Evolutionary conservation across 495 filamentous ascomycete genomes (phyloP).

Genomic region (Podospora fimiseda): DNA sequence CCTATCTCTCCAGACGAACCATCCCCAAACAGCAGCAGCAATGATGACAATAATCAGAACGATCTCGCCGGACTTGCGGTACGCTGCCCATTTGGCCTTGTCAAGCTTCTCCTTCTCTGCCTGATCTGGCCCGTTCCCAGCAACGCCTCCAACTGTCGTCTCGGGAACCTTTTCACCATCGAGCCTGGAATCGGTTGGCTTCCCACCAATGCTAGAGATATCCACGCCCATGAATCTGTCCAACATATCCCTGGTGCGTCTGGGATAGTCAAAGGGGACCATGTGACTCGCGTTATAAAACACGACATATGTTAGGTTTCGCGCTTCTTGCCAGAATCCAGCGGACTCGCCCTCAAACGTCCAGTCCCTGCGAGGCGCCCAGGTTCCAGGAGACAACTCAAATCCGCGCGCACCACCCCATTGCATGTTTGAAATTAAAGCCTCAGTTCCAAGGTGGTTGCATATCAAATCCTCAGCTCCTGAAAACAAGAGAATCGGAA

Average conservation of each 20-base stretch:
- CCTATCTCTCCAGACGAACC: slow-evolving; percentile 76
- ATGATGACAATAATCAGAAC: slow-evolving; percentile 81
- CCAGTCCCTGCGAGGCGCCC: slow-evolving; percentile 89
- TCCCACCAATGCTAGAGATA: slow-evolving; percentile 82
- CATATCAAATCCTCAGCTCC: slow-evolving; percentile 93
- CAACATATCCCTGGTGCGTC: slow-evolving; percentile 88
- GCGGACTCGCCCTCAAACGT: slow-evolving; percentile 86
- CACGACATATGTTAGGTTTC: slow-evolving; percentile 90
- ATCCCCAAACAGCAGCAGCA: slow-evolving; percentile 71
- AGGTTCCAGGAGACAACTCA: slow-evolving; percentile 80
- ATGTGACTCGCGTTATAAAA: slow-evolving; percentile 97
- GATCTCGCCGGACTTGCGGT: slow-evolving; percentile 84
- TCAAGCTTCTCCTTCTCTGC: slow-evolving; percentile 68
- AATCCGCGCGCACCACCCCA: slow-evolving; percentile 91
- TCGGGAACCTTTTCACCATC: slow-evolving; percentile 85
- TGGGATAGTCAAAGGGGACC: slow-evolving; percentile 90
- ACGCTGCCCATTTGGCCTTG: slow-evolving; percentile 85
- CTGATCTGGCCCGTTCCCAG: slow-evolving; percentile 67
- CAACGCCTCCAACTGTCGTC: slow-evolving; percentile 71
- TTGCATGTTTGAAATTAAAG: slow-evolving; percentile 81
- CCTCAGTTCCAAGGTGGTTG: slow-evolving; percentile 93
- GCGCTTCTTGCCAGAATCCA: slow-evolving; percentile 87
- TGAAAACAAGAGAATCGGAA: slow-evolving; percentile 82
- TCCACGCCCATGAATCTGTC: slow-evolving; percentile 94
- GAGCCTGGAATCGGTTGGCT: slow-evolving; percentile 75